These are phyloP conservation scores for Salvia rosmarinus DNA, from an alignment of 257 asterid genomes.

Conservation along the genomic window DNA sequence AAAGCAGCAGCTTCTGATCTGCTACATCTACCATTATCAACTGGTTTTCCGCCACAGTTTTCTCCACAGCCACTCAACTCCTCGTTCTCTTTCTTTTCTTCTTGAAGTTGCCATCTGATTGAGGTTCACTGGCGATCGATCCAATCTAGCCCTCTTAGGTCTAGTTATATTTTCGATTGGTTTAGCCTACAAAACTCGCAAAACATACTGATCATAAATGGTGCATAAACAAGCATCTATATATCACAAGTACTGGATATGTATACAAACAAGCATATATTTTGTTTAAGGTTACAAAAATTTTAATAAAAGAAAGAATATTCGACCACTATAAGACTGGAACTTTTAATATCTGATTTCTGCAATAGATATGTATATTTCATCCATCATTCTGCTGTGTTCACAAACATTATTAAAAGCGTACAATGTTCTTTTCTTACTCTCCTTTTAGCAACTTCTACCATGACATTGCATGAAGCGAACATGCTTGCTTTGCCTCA, in stretches of 20 bases:
- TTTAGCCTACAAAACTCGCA: conserved; percentile 53
- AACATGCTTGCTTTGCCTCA: not conserved
- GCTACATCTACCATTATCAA: not conserved
- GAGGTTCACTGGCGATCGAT: conserved; percentile 25
- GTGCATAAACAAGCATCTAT: not conserved
- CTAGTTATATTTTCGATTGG: conserved; percentile 41
- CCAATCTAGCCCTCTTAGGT: conserved; percentile 46
- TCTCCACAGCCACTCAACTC: conserved; percentile 40
- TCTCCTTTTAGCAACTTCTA: too few relatives aligned
- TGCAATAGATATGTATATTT: not conserved
- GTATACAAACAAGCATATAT: not conserved
- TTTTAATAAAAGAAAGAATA: not conserved
- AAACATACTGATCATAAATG: not conserved
- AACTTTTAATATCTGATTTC: not conserved
- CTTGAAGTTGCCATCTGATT: conserved; percentile 20
- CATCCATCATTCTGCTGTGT: not conserved
- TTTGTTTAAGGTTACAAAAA: not conserved
- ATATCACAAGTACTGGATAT: not conserved
- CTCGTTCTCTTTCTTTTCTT: conserved; percentile 42
- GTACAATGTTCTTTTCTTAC: too few relatives aligned
- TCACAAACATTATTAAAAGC: too few relatives aligned
- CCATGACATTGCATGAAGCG: not conserved
- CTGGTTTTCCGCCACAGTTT: too few relatives aligned
- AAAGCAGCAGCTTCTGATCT: too few relatives aligned
- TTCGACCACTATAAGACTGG: not conserved